Conservation (phyloP, 75 land plant genomes). For the Ceratopteris richardii region DNA sequence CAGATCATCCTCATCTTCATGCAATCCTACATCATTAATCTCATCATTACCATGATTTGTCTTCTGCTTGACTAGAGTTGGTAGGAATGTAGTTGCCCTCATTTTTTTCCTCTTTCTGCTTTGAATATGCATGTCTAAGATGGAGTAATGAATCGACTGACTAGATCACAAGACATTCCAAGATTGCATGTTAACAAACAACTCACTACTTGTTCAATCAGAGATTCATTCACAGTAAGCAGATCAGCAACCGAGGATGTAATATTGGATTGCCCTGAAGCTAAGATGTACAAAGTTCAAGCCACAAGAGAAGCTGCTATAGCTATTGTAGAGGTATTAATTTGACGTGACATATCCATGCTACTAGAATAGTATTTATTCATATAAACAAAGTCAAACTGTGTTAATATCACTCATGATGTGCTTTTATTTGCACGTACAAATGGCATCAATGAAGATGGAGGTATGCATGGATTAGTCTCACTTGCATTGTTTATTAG, state of each 20-base stretch:
- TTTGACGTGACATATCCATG: constrained; percentile 71
- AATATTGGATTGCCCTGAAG: constrained; percentile 21
- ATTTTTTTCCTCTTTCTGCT: too few relatives aligned
- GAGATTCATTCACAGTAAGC: constrained; percentile 55
- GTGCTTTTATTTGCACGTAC: constrained; percentile 49
- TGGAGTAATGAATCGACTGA: constrained; percentile 58
- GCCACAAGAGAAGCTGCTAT: constrained; percentile 80
- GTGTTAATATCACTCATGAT: constrained; percentile 81
- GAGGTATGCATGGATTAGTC: constrained; percentile 92
- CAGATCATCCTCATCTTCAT: too few relatives aligned
- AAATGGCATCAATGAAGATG: constrained; percentile 89
- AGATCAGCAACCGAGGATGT: constrained; percentile 20
- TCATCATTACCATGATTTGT: too few relatives aligned
- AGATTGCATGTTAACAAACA: constrained; percentile 71
- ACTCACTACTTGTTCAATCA: constrained; percentile 66
- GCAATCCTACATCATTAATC: too few relatives aligned
- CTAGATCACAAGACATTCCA: constrained; percentile 69
- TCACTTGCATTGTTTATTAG: constrained; percentile 40
- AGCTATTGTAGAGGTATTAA: constrained; percentile 57
- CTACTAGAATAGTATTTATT: constrained; percentile 79
- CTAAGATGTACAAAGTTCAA: constrained; percentile 66
- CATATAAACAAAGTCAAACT: constrained; percentile 62
- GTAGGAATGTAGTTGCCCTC: too few relatives aligned
- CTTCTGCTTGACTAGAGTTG: too few relatives aligned
- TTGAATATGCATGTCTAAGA: constrained; percentile 31